Conservation (phyloP, 2,329 filamentous ascomycete genomes). For the Epichloe gansuensis region DNA sequence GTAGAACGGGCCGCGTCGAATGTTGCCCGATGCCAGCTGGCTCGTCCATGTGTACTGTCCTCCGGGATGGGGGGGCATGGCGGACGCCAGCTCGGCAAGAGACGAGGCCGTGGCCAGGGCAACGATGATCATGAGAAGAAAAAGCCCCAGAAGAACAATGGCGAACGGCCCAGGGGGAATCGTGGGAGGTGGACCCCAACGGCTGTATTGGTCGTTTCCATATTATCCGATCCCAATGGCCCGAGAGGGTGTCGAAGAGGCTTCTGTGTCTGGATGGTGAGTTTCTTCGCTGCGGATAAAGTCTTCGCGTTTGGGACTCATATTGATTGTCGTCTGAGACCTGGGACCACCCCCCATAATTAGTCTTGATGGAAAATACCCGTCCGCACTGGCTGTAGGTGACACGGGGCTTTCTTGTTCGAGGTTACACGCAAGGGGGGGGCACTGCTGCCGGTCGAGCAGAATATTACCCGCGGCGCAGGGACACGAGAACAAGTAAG, state of each 20-base stretch:
- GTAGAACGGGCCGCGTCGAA: constrained; percentile 12
- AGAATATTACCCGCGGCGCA: background rate
- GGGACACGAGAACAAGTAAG: background rate
- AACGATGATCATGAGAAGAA: constrained; percentile 13
- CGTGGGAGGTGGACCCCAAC: constrained; percentile 11
- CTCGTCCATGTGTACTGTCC: constrained; percentile 18
- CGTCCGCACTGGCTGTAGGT: background rate
- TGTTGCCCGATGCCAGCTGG: constrained; percentile 10
- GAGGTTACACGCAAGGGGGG: constrained; percentile 1
- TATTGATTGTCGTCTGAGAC: background rate
- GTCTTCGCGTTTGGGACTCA: background rate
- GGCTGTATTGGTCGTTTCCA: constrained; percentile 14
- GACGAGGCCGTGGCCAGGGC: constrained; percentile 14
- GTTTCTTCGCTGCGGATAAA: constrained; percentile 8
- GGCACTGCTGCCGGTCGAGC: background rate
- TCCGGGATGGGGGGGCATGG: constrained; percentile 16
- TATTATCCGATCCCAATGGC: constrained; percentile 16
- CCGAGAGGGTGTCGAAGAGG: constrained; percentile 15
- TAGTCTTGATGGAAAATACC: background rate
- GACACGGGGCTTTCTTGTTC: background rate
- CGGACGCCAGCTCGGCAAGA: constrained; percentile 16
- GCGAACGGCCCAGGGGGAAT: constrained; percentile 12
- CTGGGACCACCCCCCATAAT: background rate
- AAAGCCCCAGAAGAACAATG: constrained; percentile 17
- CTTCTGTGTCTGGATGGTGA: constrained; percentile 19